phyloP scores from a whole-genome alignment of 257 asterid genomes.

The Nicotiana benthamiana region DNA sequence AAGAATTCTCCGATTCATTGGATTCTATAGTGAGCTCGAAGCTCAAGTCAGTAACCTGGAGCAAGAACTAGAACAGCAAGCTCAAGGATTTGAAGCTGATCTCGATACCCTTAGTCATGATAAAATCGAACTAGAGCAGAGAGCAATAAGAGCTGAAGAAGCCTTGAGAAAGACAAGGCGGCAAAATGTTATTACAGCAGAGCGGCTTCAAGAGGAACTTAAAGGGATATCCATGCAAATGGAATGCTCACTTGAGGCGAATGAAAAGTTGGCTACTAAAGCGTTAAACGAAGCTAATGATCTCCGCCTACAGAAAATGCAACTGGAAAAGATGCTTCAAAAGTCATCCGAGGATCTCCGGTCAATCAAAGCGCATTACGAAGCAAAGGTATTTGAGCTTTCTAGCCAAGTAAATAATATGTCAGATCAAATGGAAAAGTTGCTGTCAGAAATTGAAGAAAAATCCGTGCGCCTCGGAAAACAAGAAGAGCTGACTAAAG shows the following conservation, averaged over 20 bases:
- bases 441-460: constrained; percentile 38
- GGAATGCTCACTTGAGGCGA: constrained; percentile 64
- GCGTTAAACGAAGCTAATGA: constrained; percentile 71
- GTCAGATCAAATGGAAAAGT: constrained; percentile 27
- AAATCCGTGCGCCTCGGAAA: constrained; percentile 43
- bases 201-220: constrained; percentile 74
- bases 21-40: constrained; percentile 48
- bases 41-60: constrained; percentile 54
- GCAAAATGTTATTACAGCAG: constrained; percentile 70
- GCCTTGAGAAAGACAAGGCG: constrained; percentile 58
- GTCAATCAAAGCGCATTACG: constrained; percentile 29
- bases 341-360: constrained; percentile 46
- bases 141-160: constrained; percentile 93
- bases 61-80: constrained; percentile 73
- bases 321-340: constrained; percentile 49
- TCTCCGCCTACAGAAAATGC: constrained; percentile 47
- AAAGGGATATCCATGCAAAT: constrained; percentile 62
- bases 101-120: constrained; percentile 50
- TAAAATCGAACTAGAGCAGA: constrained; percentile 80
- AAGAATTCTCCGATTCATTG: constrained; percentile 39
- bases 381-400: constrained; percentile 46
- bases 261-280: constrained; percentile 69
- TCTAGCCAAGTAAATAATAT: constrained; percentile 29
- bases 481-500: constrained; percentile 30
- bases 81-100: constrained; percentile 68